Conservation (phyloP, 768 basidiomycete genomes). For the Plicaturopsis crispa region DNA sequence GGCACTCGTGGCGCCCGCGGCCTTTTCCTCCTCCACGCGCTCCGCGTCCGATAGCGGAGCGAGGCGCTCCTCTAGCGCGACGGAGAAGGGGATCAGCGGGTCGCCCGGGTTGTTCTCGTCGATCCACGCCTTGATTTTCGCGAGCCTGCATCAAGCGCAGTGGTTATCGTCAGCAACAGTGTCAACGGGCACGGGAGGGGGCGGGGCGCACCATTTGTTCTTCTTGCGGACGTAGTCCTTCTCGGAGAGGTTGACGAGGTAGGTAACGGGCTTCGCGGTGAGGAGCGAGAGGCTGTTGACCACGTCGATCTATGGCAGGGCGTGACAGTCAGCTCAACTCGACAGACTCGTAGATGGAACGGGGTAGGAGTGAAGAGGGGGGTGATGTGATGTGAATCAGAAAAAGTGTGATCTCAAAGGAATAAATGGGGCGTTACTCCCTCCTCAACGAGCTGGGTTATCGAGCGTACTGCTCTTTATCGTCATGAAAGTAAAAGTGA, state of each 20-base stretch:
- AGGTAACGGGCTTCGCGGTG: slow-evolving; percentile 95
- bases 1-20: slow-evolving; percentile 63
- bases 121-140: slow-evolving; percentile 98
- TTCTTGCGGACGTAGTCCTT: slow-evolving; percentile 94
- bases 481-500: slow-evolving; percentile 30
- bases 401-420: slow-evolving; percentile 54
- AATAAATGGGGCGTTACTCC: slow-evolving; percentile 81
- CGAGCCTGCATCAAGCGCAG: slow-evolving; percentile 45
- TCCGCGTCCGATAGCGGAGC: slow-evolving; percentile 47
- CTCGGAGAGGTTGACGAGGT: slow-evolving; percentile 96
- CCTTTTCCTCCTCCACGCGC: slow-evolving; percentile 71
- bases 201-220: slow-evolving; percentile 80
- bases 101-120: slow-evolving; percentile 96
- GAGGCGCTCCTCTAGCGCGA: slow-evolving; percentile 89
- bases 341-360: slow-evolving; percentile 7
- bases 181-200: background rate
- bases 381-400: slow-evolving; percentile 25
- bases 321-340: slow-evolving; percentile 1
- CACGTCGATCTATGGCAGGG: slow-evolving; percentile 63
- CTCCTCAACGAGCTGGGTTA: slow-evolving; percentile 96
- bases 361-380: slow-evolving; percentile 11
- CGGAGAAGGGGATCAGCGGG: slow-evolving; percentile 93
- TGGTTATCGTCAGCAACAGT: background rate
- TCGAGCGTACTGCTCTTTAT: slow-evolving; percentile 79
- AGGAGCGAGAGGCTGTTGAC: slow-evolving; percentile 85